Evolutionary conservation across 2,329 filamentous ascomycete genomes (phyloP), one percentile per base, ranked within the genome.

Genomic region (Colletotrichum gigasporum): DNA sequence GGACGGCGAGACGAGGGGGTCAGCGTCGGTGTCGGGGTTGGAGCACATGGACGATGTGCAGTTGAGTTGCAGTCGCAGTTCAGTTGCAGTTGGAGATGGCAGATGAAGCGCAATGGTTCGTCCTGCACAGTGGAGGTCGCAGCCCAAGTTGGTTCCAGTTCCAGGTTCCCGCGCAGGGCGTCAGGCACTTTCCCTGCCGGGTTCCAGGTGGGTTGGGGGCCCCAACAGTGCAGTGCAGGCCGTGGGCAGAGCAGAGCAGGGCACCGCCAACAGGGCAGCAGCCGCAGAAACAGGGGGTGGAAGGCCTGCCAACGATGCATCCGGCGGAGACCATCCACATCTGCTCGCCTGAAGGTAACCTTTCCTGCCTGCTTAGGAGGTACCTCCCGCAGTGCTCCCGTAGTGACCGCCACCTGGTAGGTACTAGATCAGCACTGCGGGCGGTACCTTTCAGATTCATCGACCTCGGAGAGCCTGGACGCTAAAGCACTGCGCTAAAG

Each of bases 161-260:
- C 45, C 24, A 63, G 54, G 45, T 57, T 63, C 61, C 22, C 42
- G 34, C 20, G 52, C 42, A 55, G 28, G 26, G 22, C 26, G 32
- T 41, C 56, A 60, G 61, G 55, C 55, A 45, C 20, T 35, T 61
- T 64, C 61, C 56, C 56, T 64, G 61, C 48, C 34, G 10, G 20
- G n/a, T n/a, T n/a, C n/a, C n/a, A n/a, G n/a, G n/a, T n/a, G n/a
- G 39, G 5, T 30, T 9, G 20, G 35, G 22, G 20, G n/a, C 5
- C 34, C 22, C 9, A 24, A 20, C 24, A 45, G 42, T 45, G 42
- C 39, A 42, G 14, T 30, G 28, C 44, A 51, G 30, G 45, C 45
- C 28, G 45, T 50, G 45, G 45, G 3, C 26, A 47, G 24, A 16
- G 44, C 18, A 26, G 44, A 26, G 26, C 44, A n/a, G 44, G 44